phyloP scores from a whole-genome alignment of 129 eudicot species.

The Solidago caesia region DNA sequence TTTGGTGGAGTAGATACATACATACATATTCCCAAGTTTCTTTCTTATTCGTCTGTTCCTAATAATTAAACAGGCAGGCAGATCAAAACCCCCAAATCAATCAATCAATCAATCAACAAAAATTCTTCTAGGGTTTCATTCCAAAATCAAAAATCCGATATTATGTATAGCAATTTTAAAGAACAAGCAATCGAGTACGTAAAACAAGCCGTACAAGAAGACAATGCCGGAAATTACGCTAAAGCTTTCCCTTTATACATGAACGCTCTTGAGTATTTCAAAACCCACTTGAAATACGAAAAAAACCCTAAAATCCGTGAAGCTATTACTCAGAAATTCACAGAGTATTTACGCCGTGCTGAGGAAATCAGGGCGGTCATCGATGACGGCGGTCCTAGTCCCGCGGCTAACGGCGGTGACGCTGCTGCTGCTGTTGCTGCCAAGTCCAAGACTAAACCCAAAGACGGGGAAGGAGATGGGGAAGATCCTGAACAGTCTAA shows the following conservation, averaged over 20 bases:
- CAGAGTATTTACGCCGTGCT: constrained; percentile 76
- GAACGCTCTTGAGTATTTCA: constrained; percentile 80
- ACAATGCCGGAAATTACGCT: constrained; percentile 73
- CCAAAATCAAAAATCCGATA: neutral
- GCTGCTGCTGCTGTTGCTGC: constrained; percentile 73
- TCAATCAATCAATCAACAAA: too few species aligned
- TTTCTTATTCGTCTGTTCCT: too few species aligned
- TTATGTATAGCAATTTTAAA: constrained; percentile 80
- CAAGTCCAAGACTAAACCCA: constrained; percentile 49
- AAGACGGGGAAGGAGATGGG: constrained; percentile 45
- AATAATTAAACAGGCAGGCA: too few species aligned
- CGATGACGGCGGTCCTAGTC: constrained; percentile 62
- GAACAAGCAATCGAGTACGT: constrained; percentile 77
- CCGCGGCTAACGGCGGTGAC: constrained; percentile 47
- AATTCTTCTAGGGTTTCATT: too few species aligned
- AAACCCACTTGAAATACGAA: constrained; percentile 70
- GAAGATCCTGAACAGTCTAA: constrained; percentile 65
- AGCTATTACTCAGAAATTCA: constrained; percentile 69
- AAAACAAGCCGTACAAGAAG: constrained; percentile 71
- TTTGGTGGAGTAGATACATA: too few species aligned
- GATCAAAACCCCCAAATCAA: too few species aligned
- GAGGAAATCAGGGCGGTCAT: constrained; percentile 74
- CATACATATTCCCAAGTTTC: too few species aligned
- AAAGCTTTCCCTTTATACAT: constrained; percentile 76
- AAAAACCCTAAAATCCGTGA: constrained; percentile 77